These are phyloP conservation scores for Ceratobasidium sp. DNA, from an alignment of 1,284 basidiomycete genomes.

Conservation along the genomic window DNA sequence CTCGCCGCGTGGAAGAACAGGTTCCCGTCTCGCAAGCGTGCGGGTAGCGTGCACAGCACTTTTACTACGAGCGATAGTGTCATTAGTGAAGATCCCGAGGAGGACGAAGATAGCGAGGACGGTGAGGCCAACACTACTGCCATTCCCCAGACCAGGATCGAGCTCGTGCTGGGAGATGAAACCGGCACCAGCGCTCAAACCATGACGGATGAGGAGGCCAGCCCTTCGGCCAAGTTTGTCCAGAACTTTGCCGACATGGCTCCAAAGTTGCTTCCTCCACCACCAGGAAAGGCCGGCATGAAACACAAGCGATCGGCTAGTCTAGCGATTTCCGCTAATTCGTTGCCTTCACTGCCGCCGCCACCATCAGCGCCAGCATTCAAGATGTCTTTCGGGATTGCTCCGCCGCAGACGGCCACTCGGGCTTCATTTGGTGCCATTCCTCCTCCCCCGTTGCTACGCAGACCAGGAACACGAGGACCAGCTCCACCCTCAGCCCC, in stretches of 20 bases:
- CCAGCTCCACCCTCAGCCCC: constrained; percentile 25
- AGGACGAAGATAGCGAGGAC: constrained; percentile 39
- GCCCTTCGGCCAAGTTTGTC: constrained; percentile 46
- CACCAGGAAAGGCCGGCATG: constrained; percentile 39
- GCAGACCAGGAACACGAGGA: constrained; percentile 10
- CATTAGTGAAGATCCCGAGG: constrained; percentile 62
- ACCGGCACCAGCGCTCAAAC: constrained; percentile 25
- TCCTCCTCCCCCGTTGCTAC: constrained; percentile 31
- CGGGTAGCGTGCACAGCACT: constrained; percentile 72
- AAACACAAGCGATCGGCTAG: constrained; percentile 37
- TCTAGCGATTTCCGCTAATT: constrained; percentile 27
- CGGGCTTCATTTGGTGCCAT: constrained; percentile 18
- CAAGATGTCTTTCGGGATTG: constrained; percentile 44
- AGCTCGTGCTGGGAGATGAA: constrained; percentile 13
- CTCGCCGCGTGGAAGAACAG: constrained; percentile 62
- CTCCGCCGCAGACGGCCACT: constrained; percentile 5
- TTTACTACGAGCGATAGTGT: constrained; percentile 62
- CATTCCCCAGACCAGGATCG: constrained; percentile 19
- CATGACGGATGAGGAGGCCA: constrained; percentile 47
- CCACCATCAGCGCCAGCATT: constrained; percentile 62
- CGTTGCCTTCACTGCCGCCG: constrained; percentile 48
- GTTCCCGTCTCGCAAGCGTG: constrained; percentile 49
- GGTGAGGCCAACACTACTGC: constrained; percentile 25
- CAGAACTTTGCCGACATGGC: constrained; percentile 44
- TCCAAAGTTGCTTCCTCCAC: constrained; percentile 48